Percentiles rank a stretch among this genome's conserved stretches.
Evolutionary conservation across 2,329 filamentous ascomycete species (phyloP).

Genomic region (Myriosclerotinia duriaeana): DNA sequence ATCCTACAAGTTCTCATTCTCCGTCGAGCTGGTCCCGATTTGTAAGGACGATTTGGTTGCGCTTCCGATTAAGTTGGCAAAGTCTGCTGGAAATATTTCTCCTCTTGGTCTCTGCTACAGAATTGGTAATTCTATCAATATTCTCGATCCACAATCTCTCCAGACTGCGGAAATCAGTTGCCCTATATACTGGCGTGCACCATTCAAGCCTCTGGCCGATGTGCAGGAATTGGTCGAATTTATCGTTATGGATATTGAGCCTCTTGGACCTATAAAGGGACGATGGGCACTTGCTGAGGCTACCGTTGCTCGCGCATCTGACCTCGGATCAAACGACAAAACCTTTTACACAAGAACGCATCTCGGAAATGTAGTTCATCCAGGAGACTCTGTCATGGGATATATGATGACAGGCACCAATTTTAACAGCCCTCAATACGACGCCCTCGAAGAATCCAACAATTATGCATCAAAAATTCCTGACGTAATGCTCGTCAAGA

Average conservation of each 20-base stretch:
- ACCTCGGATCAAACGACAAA: constrained; percentile 81
- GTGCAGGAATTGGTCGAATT: constrained; percentile 86
- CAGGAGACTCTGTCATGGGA: constrained; percentile 92
- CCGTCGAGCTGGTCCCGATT: constrained; percentile 84
- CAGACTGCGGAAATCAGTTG: constrained; percentile 85
- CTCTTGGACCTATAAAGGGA: constrained; percentile 70
- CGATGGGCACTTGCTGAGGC: constrained; percentile 83
- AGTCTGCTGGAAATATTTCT: constrained; percentile 81
- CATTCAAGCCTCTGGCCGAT: constrained; percentile 81
- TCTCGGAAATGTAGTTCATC: constrained; percentile 78
- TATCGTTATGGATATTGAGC: constrained; percentile 91
- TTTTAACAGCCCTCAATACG: constrained; percentile 86
- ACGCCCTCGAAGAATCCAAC: constrained; percentile 75
- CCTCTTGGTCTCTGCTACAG: constrained; percentile 84
- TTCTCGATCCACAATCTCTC: constrained; percentile 87
- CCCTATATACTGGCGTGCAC: constrained; percentile 84
- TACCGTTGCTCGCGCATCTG: constrained; percentile 81
- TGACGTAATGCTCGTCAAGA: constrained; percentile 95
- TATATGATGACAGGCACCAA: constrained; percentile 87
- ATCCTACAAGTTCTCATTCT: constrained; percentile 93
- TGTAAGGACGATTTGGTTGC: constrained; percentile 98
- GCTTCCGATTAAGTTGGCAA: constrained; percentile 84
- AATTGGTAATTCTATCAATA: constrained; percentile 84
- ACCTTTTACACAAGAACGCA: constrained; percentile 92
- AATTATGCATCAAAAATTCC: constrained; percentile 78